phyloP scores from a whole-genome alignment of 208 protist genomes.

The Trypanosoma cruzi region DNA sequence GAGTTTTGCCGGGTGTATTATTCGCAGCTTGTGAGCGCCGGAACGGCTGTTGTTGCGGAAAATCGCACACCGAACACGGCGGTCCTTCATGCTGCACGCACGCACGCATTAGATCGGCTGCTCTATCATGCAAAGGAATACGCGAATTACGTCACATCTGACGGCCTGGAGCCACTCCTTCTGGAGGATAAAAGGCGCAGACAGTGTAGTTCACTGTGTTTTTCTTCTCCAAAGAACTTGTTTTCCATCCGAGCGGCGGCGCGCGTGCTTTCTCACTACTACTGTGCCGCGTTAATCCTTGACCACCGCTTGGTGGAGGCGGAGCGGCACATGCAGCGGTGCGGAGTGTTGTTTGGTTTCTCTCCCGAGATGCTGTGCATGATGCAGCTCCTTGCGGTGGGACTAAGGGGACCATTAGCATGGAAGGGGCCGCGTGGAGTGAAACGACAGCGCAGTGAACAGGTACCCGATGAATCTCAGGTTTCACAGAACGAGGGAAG shows the following conservation, averaged over 20 bases:
- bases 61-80: conserved; percentile 2
- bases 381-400: conserved; percentile 7
- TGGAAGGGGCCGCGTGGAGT: neutral
- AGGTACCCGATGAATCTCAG: neutral
- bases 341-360: conserved; percentile 16
- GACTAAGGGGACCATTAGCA: conserved; percentile 2
- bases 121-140: conserved; percentile 21
- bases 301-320: conserved; percentile 6
- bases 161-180: neutral
- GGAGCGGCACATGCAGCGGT: conserved; percentile 17
- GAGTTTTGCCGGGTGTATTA: conserved; percentile 58
- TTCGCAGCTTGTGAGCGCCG: conserved; percentile 26
- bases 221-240: conserved; percentile 26
- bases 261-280: conserved; percentile 20
- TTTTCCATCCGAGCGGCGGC: conserved; percentile 21
- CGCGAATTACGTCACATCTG: neutral
- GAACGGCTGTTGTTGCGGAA: neutral
- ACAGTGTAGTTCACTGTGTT: conserved; percentile 7
- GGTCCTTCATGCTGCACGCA: conserved; percentile 3
- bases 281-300: conserved; percentile 14
- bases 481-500: neutral
- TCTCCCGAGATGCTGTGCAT: conserved; percentile 22
- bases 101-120: conserved; percentile 13
- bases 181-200: neutral
- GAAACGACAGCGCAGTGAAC: conserved; percentile 11